Base-by-base conservation (phyloP, 139 green algal species). In the Chlorella sp. region DNA sequence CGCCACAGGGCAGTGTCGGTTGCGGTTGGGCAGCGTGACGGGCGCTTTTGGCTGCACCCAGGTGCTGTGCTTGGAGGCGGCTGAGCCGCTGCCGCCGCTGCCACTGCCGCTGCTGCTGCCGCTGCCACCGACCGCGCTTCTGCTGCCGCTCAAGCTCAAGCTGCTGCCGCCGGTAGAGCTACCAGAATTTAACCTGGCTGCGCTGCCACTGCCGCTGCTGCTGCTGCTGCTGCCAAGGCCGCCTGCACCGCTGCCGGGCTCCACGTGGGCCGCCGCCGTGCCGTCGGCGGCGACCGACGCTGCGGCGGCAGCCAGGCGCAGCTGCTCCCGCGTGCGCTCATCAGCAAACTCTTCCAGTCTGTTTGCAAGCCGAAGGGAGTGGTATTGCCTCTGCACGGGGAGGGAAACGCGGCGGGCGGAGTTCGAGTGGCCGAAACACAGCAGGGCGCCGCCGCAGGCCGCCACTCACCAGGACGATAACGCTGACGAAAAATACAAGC, bases 361-460 rank as follows among this genome's bases (percentile, higher is more conserved):
- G 28, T 51, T 17, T 20, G 36, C 25, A 34, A 32, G 28, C 21
- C 69, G 74, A 7, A 41, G 9, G 7, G 32, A 81, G 21, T 38
- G 74, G 7, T 55, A 81, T 34, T 81, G 74, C 30, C 60, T 51
- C 74, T 81, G 74, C 74, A 56, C 4, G 32, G 30, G 34, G 69
- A 17, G 25, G 36, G 64, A 34, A 41, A 1, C 15, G 64, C n/a
- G 38, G 23, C 0, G 16, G 56, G 1, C 9, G 25, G 26, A 63
- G 41, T 51, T 47, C 72, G 36, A 51, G 41, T 47, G 28, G 11
- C 0, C 4, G 0, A 57, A 57, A 6, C 0, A 3, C 2, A 9
- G 36, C 36, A 25, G 20, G 2, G 38, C 26, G 16, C 38, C 23
- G 70, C 39, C 38, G 7, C 18, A 6, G 44, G 1, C 2, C 2